phyloP scores from a whole-genome alignment of 805 yeast species.

The Spathaspora boniae region DNA sequence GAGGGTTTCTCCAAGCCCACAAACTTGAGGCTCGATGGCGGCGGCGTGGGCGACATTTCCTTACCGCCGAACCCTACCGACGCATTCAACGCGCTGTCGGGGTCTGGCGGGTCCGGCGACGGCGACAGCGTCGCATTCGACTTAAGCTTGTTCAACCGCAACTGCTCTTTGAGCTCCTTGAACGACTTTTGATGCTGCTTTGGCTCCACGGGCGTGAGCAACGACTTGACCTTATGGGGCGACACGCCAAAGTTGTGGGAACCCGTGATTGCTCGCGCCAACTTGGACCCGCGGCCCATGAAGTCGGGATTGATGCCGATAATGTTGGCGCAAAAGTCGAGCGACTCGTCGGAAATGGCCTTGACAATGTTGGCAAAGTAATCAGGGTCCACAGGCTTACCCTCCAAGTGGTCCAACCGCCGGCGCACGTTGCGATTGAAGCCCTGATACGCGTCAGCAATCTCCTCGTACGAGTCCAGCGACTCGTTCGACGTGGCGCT shows the following conservation, averaged over 20 bases:
- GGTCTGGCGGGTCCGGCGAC: slow-evolving; percentile 2
- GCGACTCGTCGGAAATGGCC: slow-evolving; percentile 33
- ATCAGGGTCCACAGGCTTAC: slow-evolving; percentile 19
- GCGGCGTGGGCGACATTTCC: slow-evolving; percentile 17
- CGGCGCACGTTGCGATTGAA: slow-evolving; percentile 22
- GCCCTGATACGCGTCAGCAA: slow-evolving; percentile 27
- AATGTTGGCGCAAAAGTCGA: slow-evolving; percentile 32
- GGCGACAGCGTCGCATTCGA: slow-evolving; percentile 8
- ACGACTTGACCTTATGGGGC: slow-evolving; percentile 41
- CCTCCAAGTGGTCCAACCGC: slow-evolving; percentile 13
- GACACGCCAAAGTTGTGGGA: slow-evolving; percentile 36
- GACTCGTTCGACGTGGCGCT: slow-evolving; percentile 23
- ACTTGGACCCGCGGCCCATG: slow-evolving; percentile 38
- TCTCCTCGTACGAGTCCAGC: slow-evolving; percentile 39
- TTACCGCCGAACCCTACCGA: background rate
- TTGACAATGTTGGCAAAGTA: slow-evolving; percentile 26
- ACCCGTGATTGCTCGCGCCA: slow-evolving; percentile 42
- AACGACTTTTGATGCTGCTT: slow-evolving; percentile 6
- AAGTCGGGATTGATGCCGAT: slow-evolving; percentile 36
- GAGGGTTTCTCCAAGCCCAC: slow-evolving; percentile 19
- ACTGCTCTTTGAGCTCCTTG: slow-evolving; percentile 8
- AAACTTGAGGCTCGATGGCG: slow-evolving; percentile 29
- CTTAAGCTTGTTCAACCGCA: slow-evolving; percentile 13
- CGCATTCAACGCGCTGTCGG: slow-evolving; percentile 1
- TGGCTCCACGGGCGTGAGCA: slow-evolving; percentile 28